phyloP scores from a whole-genome alignment of 306 rosid genomes.

The Elaeagnus macrophylla region DNA sequence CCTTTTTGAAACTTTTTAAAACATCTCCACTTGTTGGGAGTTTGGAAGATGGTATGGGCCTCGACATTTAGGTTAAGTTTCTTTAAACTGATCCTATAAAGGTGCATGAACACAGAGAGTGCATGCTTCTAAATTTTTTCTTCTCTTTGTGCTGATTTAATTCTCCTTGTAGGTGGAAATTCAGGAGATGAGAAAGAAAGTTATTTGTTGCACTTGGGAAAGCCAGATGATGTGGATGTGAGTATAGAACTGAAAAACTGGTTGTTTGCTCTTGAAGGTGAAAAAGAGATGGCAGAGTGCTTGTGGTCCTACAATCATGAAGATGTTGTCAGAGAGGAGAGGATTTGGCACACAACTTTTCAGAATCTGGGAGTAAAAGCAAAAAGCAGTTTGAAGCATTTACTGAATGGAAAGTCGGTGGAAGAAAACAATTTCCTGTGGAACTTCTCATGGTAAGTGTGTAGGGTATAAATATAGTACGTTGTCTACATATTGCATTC shows the following conservation, averaged over 20 bases:
- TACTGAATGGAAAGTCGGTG: conserved; percentile 29
- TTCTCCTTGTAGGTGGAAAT: conserved; percentile 30
- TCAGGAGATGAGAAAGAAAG: conserved; percentile 42
- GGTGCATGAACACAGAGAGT: conserved; percentile 5
- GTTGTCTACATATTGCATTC: not conserved
- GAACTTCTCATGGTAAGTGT: conserved; percentile 61
- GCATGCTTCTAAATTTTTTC: not conserved
- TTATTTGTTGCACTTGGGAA: conserved; percentile 46
- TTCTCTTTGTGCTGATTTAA: conserved; percentile 4
- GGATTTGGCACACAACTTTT: conserved; percentile 85
- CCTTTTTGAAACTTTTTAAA: conserved; percentile 66
- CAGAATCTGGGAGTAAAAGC: conserved; percentile 54
- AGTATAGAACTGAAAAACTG: conserved; percentile 72
- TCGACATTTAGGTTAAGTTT: conserved; percentile 15
- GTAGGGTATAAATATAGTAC: not conserved
- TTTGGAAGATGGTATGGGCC: conserved; percentile 49
- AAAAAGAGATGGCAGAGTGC: conserved; percentile 59
- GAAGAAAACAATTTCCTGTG: conserved; percentile 44
- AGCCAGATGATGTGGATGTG: conserved; percentile 77
- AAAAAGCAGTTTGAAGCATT: conserved; percentile 46
- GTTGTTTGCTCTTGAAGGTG: conserved; percentile 95
- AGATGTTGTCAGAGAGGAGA: conserved; percentile 61
- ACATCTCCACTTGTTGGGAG: conserved; percentile 37
- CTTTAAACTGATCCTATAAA: conserved; percentile 2
- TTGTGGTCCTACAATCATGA: conserved; percentile 57